A percentile compares a stretch with the other conserved stretches of the same genome.
Conservation (phyloP, 2,329 filamentous ascomycete genomes). For the Talaromyces sp. region DNA sequence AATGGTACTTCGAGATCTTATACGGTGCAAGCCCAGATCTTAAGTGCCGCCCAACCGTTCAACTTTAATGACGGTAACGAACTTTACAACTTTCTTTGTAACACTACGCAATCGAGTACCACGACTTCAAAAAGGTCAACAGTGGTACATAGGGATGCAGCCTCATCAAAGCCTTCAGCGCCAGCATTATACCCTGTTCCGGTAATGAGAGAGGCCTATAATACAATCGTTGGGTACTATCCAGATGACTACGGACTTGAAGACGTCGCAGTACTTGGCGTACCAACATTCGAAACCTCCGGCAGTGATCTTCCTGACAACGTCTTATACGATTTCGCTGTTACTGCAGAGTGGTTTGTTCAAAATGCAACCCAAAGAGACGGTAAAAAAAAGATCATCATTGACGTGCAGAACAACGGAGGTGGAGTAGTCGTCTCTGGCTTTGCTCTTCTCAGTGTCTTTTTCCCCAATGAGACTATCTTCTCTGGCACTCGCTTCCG, state of each 20-base stretch:
- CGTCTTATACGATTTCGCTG: constrained; percentile 18
- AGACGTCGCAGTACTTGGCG: constrained; percentile 46
- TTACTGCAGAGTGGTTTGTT: constrained; percentile 25
- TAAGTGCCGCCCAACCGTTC: not conserved
- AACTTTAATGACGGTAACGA: not conserved
- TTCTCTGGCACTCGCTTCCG: constrained; percentile 49
- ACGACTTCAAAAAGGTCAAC: not conserved
- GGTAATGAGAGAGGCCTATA: constrained; percentile 18
- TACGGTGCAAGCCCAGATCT: not conserved
- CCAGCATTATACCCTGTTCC: constrained; percentile 17
- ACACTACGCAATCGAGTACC: not conserved
- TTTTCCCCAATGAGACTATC: constrained; percentile 48
- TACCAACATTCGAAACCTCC: constrained; percentile 27
- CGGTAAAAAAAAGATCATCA: constrained; percentile 59
- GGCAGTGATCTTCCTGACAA: constrained; percentile 8
- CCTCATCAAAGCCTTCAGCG: not conserved
- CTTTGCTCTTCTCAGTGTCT: constrained; percentile 52
- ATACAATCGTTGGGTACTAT: constrained; percentile 46
- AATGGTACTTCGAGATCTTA: constrained; percentile 1
- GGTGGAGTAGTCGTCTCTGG: constrained; percentile 54
- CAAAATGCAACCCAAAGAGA: constrained; percentile 27
- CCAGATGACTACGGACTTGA: constrained; percentile 39
- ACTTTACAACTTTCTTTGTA: not conserved
- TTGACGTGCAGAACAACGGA: constrained; percentile 61
- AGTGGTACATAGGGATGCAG: not conserved